phyloP scores from a whole-genome alignment of 108 stramenopile species.

The Halocafeteria seosinensis region DNA sequence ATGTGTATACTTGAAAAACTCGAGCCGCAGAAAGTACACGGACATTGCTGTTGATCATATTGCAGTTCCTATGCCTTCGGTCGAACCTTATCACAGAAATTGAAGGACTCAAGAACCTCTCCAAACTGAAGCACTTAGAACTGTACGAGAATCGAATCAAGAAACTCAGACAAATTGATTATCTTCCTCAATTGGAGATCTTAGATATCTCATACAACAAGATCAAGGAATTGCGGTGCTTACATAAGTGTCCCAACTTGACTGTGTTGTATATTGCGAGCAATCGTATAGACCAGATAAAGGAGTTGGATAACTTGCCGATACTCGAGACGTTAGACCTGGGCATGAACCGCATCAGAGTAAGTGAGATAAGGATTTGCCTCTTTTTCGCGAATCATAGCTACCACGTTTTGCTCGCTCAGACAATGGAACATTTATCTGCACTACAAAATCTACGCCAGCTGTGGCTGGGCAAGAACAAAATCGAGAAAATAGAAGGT shows the following conservation, averaged over 20 bases:
- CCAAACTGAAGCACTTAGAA: constrained; percentile 34
- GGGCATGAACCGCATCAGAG: constrained; percentile 52
- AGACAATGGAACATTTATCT: constrained; percentile 35
- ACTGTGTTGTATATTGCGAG: constrained; percentile 77
- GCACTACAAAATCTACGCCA: constrained; percentile 64
- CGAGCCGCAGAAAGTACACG: too few relatives aligned
- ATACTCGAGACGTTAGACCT: constrained; percentile 58
- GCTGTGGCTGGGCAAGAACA: constrained; percentile 87
- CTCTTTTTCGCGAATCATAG: too few relatives aligned
- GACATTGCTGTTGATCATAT: too few relatives aligned
- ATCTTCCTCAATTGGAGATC: constrained; percentile 20
- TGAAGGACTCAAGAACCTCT: constrained; percentile 4
- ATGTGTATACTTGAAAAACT: too few relatives aligned
- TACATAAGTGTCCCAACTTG: constrained; percentile 48
- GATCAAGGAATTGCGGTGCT: constrained; percentile 61
- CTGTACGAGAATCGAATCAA: constrained; percentile 81
- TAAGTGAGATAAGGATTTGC: constrained; percentile 47
- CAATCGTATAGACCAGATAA: constrained; percentile 65
- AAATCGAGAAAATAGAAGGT: constrained; percentile 55
- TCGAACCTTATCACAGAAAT: constrained; percentile 13
- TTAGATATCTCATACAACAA: constrained; percentile 82
- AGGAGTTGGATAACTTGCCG: constrained; percentile 50
- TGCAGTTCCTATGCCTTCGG: constrained; percentile 11
- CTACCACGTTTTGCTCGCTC: too few relatives aligned
- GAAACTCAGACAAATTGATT: constrained; percentile 31